These are phyloP conservation scores for Barnettozyma vustinii DNA, from an alignment of 805 yeast species.

Conservation along the genomic window DNA sequence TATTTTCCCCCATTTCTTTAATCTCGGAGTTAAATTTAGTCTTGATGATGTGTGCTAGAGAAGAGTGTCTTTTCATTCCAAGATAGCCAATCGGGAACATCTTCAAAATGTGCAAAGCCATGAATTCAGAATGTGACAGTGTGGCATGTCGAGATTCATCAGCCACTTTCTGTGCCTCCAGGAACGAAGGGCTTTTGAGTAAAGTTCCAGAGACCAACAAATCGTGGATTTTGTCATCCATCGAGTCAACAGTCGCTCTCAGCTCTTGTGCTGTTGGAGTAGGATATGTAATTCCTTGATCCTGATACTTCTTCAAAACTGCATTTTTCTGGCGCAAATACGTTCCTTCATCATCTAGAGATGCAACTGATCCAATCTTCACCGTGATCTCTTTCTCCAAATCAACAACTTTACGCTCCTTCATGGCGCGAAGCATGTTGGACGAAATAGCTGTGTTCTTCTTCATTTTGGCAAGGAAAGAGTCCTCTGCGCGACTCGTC, in stretches of 20 bases:
- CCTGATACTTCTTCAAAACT: conserved; percentile 1
- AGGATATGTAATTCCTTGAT: conserved; percentile 3
- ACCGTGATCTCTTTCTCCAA: conserved; percentile 11
- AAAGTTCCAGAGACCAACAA: conserved; percentile 27
- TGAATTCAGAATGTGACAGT: conserved; percentile 37
- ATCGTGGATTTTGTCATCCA: conserved; percentile 27
- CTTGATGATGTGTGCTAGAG: conserved; percentile 41
- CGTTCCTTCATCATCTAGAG: conserved; percentile 2
- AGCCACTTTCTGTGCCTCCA: conserved; percentile 39
- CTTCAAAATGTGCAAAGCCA: conserved; percentile 38
- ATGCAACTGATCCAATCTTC: background rate
- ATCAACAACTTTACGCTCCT: conserved; percentile 6
- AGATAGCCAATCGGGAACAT: conserved; percentile 51
- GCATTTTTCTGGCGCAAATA: background rate
- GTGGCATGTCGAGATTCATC: conserved; percentile 35
- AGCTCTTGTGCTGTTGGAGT: conserved; percentile 7
- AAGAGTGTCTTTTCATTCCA: conserved; percentile 53
- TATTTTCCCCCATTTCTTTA: conserved; percentile 28
- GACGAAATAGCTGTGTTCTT: conserved; percentile 12
- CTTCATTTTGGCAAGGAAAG: conserved; percentile 10
- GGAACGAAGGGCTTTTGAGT: conserved; percentile 43
- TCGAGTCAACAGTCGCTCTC: conserved; percentile 13
- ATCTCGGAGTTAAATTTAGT: conserved; percentile 29
- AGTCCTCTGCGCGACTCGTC: conserved; percentile 1
- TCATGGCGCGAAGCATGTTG: background rate